Base-by-base conservation (phyloP, 2,329 filamentous ascomycete genomes). In the Fusarium albidum region DNA sequence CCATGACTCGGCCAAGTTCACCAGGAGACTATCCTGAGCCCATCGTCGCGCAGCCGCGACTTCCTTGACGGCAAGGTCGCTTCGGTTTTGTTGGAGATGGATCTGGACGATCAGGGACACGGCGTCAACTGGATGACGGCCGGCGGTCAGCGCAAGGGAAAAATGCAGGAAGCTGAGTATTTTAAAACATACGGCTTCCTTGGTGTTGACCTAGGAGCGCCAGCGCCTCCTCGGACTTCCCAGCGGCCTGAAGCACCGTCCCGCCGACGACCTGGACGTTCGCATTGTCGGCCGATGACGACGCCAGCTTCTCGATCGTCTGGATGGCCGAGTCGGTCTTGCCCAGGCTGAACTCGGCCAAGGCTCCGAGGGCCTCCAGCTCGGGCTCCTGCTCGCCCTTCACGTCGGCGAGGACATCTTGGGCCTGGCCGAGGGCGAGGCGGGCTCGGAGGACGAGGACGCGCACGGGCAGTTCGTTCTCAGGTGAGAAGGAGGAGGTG, bases 1-100 rank as follows among this genome's bases (percentile, higher is more conserved):
- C 95, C 94, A 99, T 8, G 91, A 91, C 77, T 99, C 95, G 8
- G 93, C 93, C 62, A 99, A 77, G 75, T 99, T 98, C 61, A 98
- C 91, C 42, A 98, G 80, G 32, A 98, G 78, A 64, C 89, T 96
- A 72, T 98, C 95, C 75, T 99, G 94, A 8, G 94, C 95, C 91
- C 94, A 98, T 75, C 91, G 85, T 72, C 93, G 86, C 29, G 95
- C 95, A 29, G 89, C 86, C 44, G 87, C 80, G 31, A 96, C 92
- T 77, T 97, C 94, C 75, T 96, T 96, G 11, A 92, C 68, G 2
- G 95, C 95, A 41, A 97, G 85, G 73, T 98, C 94, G 67, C 89
- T 89, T 64, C 94, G 86, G 79, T 97, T 97, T 71, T 96, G 92
- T 65, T 91, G 84, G 9, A 98, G 86, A 70, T 97, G 89, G 65